A percentile compares a stretch with the other conserved stretches of the same genome.
These are phyloP conservation scores for Globisporangium cederbergense DNA, from an alignment of 352 stramenopile genomes.

Conservation along the genomic window DNA sequence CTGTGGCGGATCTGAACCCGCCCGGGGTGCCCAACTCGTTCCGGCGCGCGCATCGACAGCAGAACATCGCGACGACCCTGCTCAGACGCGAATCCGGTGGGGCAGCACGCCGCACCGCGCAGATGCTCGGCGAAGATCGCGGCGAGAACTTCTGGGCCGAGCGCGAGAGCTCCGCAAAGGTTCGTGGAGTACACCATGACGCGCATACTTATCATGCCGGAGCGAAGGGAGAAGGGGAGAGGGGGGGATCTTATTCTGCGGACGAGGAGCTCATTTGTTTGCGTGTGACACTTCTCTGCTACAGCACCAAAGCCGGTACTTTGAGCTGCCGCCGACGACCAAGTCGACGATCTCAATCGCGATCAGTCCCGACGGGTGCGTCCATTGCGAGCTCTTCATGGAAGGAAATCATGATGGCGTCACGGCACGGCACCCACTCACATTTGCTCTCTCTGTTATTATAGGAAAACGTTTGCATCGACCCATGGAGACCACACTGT, in stretches of 20 bases:
- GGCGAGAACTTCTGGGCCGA: constrained; percentile 79
- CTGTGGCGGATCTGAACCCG: constrained; percentile 63
- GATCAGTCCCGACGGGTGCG: constrained; percentile 81
- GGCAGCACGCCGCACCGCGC: constrained; percentile 34
- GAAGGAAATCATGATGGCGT: background rate
- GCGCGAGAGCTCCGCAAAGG: constrained; percentile 72
- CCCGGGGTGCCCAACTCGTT: constrained; percentile 77
- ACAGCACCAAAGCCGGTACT: constrained; percentile 83
- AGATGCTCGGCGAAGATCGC: constrained; percentile 42
- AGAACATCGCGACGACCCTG: constrained; percentile 70
- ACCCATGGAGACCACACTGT: constrained; percentile 98
- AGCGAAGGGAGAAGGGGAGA: background rate
- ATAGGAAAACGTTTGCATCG: constrained; percentile 92
- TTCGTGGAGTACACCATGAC: constrained; percentile 15
- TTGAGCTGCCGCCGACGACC: constrained; percentile 80
- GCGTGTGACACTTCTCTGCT: background rate
- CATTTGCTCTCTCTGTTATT: constrained; percentile 3
- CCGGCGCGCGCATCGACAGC: constrained; percentile 48
- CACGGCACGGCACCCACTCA: background rate
- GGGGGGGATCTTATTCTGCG: constrained; percentile 1
- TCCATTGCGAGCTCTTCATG: background rate
- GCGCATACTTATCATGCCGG: background rate
- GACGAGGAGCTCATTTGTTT: background rate
- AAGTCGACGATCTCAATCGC: constrained; percentile 88
- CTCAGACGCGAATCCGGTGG: constrained; percentile 56